phyloP scores from a whole-genome alignment of 2,329 filamentous ascomycete species.

The Neofusicoccum sp. region DNA sequence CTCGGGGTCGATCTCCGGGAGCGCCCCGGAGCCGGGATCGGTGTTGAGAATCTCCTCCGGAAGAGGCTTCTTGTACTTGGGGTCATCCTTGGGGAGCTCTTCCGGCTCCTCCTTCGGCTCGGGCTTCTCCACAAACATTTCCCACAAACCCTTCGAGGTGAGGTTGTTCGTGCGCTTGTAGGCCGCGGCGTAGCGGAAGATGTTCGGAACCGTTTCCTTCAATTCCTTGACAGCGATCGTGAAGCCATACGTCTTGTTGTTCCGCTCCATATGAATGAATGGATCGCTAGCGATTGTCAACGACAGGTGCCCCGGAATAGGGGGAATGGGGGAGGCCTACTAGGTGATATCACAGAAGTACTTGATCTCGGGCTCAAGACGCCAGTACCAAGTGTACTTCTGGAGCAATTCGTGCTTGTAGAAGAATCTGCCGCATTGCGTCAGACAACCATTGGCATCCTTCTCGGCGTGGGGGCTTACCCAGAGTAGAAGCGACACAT shows the following conservation, averaged over 20 bases:
- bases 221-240: conserved; percentile 98
- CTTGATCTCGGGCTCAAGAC: conserved; percentile 97
- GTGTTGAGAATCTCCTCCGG: conserved; percentile 79
- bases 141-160: conserved; percentile 89
- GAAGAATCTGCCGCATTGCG: conserved; percentile 65
- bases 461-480: conserved; percentile 50
- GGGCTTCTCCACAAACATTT: conserved; percentile 90
- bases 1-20: conserved; percentile 84
- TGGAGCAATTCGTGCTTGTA: conserved; percentile 92
- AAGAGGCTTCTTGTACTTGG: conserved; percentile 64
- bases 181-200: conserved; percentile 97
- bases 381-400: conserved; percentile 99
- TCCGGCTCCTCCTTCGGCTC: conserved; percentile 56
- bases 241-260: conserved; percentile 98
- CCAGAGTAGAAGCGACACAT: conserved; percentile 99
- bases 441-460: conserved; percentile 21
- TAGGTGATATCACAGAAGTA: conserved; percentile 99
- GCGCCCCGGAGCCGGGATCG: conserved; percentile 66
- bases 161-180: conserved; percentile 93
- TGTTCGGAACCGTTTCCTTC: conserved; percentile 95
- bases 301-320: background rate
- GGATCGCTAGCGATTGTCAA: conserved; percentile 64
- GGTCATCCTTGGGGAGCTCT: conserved; percentile 59
- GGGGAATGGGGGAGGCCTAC: conserved; percentile 50
- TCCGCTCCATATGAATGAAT: conserved; percentile 88